Percentiles rank a stretch among this genome's conserved stretches.
These are phyloP conservation scores for Blastocladiella britannica DNA, from an alignment of 192 early-diverging fungal species.

Conservation along the genomic window DNA sequence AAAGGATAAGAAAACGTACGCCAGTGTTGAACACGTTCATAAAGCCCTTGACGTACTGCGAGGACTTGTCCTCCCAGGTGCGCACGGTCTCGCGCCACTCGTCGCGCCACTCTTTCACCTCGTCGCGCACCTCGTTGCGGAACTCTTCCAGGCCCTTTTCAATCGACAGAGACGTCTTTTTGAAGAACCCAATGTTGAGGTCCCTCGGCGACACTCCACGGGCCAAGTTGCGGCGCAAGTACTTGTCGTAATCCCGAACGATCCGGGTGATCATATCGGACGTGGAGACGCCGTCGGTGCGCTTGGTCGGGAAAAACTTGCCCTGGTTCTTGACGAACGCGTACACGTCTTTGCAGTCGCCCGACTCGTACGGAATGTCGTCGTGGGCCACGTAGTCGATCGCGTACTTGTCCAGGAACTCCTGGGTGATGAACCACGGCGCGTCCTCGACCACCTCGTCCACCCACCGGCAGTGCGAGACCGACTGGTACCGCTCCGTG, in stretches of 20 bases:
- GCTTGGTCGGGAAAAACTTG: conserved; percentile 36
- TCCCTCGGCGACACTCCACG: conserved; percentile 62
- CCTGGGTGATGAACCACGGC: conserved; percentile 55
- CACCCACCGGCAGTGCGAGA: conserved; percentile 68
- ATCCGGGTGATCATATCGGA: conserved; percentile 68
- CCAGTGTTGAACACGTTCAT: not conserved
- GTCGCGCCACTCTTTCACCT: not conserved
- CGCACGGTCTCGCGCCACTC: not conserved
- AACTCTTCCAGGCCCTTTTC: not conserved
- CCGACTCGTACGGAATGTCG: conserved; percentile 50
- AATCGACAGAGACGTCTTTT: conserved; percentile 14
- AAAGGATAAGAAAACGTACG: too few relatives aligned
- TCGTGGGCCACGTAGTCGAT: conserved; percentile 74
- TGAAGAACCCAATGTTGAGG: conserved; percentile 58
- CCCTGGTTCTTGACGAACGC: conserved; percentile 59
- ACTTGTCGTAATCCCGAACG: conserved; percentile 64
- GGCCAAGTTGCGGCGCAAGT: conserved; percentile 63
- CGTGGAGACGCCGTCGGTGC: conserved; percentile 63
- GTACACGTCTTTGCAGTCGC: conserved; percentile 52
- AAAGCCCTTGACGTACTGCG: not conserved
- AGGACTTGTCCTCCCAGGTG: not conserved
- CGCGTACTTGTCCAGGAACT: conserved; percentile 49
- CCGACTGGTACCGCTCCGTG: conserved; percentile 49
- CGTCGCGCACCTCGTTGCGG: not conserved
- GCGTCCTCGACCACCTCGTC: conserved; percentile 56